Evolutionary conservation across 2,329 filamentous ascomycete genomes (phyloP), one percentile per base, ranked within the genome.

Genomic region (Fusarium tuaranense): DNA sequence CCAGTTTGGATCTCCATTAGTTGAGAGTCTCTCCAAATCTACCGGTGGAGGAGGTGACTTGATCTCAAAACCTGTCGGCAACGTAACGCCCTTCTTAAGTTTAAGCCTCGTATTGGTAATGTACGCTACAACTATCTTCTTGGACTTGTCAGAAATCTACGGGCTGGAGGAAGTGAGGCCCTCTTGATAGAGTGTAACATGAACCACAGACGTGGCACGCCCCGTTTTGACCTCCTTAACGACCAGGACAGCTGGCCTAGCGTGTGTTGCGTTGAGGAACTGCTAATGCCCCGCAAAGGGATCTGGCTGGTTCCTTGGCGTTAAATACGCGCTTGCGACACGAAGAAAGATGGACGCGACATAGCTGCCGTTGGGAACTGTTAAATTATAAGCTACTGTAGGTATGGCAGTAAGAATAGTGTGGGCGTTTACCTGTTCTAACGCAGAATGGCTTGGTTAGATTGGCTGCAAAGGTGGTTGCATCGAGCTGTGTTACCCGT

Each of bases 331-430:
- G 14, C 73, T 78, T 9, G 82, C 82, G 4, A 81, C 83, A 5
- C 79, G 74, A 44, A 86, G 77, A 59, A 88, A 81, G 58, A 83
- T 80, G 18, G 83, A 81, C 6, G 85, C 83, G 2, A 86, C 81
- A 66, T 87, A 88, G 46, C 86, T 86, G 68, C 86, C 86, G 66
- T 88, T 85, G 3, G 86, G 86, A 16, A 87, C 83, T 84, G 69
- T 27, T 7, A 7, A 7, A 5, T 7, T 4, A 39, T 18, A 44
- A 36, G 62, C 51, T 60, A n/a, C 8, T 39, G 38, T n/a, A 3
- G 7, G 18, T 39, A 18, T 22, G 14, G 5, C 13, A 4, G 32
- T 38, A 10, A 18, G 16, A 13, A 9, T 10, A n/a, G 12, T 22
- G 7, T 12, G n/a, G 22, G 14, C 53, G 27, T 55, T 25, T 65